A percentile compares a stretch with the other conserved stretches of the same genome.
Conservation (phyloP, 345 rosid species). For the Odontarrhena argentea region DNA sequence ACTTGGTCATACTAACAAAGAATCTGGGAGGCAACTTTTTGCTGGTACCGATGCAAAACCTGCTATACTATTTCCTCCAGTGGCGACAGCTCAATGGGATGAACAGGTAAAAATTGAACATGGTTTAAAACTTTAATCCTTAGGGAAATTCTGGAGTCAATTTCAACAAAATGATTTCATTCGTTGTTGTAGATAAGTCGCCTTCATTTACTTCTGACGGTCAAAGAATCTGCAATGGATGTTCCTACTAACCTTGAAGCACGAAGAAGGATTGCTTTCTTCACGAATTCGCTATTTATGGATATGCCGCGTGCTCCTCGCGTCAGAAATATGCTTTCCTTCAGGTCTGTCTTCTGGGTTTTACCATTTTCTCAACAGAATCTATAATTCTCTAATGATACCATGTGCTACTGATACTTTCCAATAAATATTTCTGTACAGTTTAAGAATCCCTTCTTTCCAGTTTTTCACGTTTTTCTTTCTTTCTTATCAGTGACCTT, state of each 20-base stretch:
- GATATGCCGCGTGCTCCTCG: conserved; percentile 96
- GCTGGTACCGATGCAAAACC: conserved; percentile 88
- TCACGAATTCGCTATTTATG: conserved; percentile 92
- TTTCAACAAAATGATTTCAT: conserved; percentile 19
- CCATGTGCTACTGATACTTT: conserved; percentile 20
- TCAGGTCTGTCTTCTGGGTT: conserved; percentile 54
- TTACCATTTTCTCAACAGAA: conserved; percentile 6
- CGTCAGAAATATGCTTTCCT: conserved; percentile 93
- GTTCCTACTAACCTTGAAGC: conserved; percentile 98
- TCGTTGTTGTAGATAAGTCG: conserved; percentile 67
- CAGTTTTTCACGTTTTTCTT: conserved; percentile 4
- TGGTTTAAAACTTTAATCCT: conserved; percentile 1
- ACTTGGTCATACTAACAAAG: conserved; percentile 84
- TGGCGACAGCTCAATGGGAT: conserved; percentile 77
- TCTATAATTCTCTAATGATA: conserved; percentile 19
- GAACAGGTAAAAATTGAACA: conserved; percentile 64
- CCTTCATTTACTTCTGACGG: conserved; percentile 88
- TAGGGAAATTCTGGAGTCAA: neutral
- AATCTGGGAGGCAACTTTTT: conserved; percentile 92
- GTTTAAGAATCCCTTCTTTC: conserved; percentile 1
- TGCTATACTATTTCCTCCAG: conserved; percentile 85
- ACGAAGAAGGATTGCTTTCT: conserved; percentile 89
- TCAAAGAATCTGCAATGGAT: conserved; percentile 85
- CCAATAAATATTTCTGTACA: conserved; percentile 11
- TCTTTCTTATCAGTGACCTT: conserved; percentile 21